These are phyloP conservation scores for Centaurea solstitialis DNA, from an alignment of 129 eudicot species.

Conservation along the genomic window DNA sequence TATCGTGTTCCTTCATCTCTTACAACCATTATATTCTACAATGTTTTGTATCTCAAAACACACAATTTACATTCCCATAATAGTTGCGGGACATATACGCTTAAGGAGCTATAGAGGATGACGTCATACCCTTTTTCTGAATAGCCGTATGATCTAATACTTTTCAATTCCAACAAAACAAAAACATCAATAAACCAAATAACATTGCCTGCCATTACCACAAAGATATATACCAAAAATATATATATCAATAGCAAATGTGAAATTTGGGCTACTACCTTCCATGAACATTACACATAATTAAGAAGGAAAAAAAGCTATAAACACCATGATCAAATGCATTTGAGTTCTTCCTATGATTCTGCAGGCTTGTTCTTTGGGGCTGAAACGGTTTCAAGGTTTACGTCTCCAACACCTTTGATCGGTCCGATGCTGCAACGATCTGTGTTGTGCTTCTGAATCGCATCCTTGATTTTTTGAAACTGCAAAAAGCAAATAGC, in stretches of 20 bases:
- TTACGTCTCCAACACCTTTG: slow-evolving; percentile 70
- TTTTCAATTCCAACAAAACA: neutral
- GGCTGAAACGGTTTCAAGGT: slow-evolving; percentile 42
- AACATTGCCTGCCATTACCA: neutral
- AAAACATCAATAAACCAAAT: neutral
- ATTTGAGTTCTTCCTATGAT: slow-evolving; percentile 20
- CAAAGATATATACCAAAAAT: slow-evolving; percentile 18
- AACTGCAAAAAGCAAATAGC: slow-evolving; percentile 47
- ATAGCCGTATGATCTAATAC: neutral
- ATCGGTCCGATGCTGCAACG: slow-evolving; percentile 82
- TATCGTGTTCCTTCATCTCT: no score
- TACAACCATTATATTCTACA: no score
- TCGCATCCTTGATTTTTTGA: slow-evolving; percentile 95
- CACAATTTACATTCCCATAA: no score
- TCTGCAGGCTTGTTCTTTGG: slow-evolving; percentile 47
- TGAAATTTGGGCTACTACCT: neutral
- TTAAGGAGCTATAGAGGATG: neutral
- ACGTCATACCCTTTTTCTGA: neutral
- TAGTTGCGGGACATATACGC: no score
- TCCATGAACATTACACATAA: slow-evolving; percentile 23
- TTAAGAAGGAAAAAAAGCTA: slow-evolving; percentile 17
- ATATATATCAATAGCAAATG: slow-evolving; percentile 21
- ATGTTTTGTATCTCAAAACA: no score
- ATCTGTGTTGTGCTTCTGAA: slow-evolving; percentile 70
- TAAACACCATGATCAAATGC: slow-evolving; percentile 6